Conservation (phyloP, 1,284 basidiomycete species). For the Fomitopsis palustris region DNA sequence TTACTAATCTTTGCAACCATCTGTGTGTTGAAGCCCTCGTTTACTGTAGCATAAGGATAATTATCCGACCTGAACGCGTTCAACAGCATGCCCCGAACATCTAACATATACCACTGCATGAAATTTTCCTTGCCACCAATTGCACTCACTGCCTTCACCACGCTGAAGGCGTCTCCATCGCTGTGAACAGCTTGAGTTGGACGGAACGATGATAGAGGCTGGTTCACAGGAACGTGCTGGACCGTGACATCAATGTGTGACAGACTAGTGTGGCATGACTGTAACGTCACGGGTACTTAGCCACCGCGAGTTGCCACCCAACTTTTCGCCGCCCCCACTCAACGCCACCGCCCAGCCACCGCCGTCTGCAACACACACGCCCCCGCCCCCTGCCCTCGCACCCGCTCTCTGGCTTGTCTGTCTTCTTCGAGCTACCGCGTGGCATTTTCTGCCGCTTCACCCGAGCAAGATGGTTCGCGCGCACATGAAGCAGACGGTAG, state of each 20-base stretch:
- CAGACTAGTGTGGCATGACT: neutral
- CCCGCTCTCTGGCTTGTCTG: neutral
- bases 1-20: neutral
- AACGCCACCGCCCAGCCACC: constrained; percentile 18
- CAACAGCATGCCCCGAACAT: too few relatives aligned
- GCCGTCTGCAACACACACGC: constrained; percentile 10
- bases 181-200: neutral
- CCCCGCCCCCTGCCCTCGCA: constrained; percentile 13
- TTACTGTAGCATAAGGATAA: neutral
- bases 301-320: constrained; percentile 13
- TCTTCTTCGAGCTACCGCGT: neutral
- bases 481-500: constrained; percentile 24
- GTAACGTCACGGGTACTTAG: constrained; percentile 4
- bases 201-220: neutral
- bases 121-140: too few relatives aligned
- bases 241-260: constrained; percentile 1
- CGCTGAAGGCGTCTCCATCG: neutral
- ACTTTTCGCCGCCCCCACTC: constrained; percentile 13
- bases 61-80: neutral
- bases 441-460: neutral
- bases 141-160: neutral
- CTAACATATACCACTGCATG: neutral
- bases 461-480: constrained; percentile 17
- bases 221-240: neutral
- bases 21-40: neutral